Evolutionary conservation across 192 early-diverging fungal genomes (phyloP).

Genomic region (Mortierella alpina): DNA sequence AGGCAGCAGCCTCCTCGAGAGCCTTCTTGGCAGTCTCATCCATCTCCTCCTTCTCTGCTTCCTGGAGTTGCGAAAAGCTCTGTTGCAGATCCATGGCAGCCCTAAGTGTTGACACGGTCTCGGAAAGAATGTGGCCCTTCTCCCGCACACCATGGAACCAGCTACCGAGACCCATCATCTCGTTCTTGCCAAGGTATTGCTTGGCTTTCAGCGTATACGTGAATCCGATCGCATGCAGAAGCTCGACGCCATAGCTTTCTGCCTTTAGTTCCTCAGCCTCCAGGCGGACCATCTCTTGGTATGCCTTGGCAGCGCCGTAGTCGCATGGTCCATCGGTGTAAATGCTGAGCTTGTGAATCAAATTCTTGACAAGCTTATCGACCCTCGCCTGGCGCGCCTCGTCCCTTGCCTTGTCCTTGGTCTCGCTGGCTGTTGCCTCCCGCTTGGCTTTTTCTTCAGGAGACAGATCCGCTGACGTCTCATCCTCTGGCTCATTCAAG

Average conservation of each 20-base stretch:
- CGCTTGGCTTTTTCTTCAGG: conserved; percentile 69
- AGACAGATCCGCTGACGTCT: conserved; percentile 48
- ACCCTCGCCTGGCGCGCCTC: conserved; percentile 71
- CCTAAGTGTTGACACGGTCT: conserved; percentile 91
- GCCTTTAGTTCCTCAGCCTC: conserved; percentile 91
- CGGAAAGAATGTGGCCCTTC: conserved; percentile 90
- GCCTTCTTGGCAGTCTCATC: conserved; percentile 72
- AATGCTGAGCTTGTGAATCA: conserved; percentile 80
- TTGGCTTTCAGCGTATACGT: conserved; percentile 91
- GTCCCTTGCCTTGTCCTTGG: conserved; percentile 70
- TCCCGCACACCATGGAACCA: conserved; percentile 82
- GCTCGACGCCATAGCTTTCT: conserved; percentile 93
- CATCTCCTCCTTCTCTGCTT: conserved; percentile 88
- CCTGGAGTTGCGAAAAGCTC: conserved; percentile 88
- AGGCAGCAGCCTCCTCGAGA: conserved; percentile 76
- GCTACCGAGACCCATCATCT: conserved; percentile 78
- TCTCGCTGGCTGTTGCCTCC: conserved; percentile 65
- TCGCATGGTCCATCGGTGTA: conserved; percentile 74
- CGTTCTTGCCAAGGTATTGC: conserved; percentile 78
- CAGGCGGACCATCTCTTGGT: conserved; percentile 72
- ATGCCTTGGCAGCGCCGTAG: conserved; percentile 68
- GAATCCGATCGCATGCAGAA: conserved; percentile 93
- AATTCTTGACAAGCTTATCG: conserved; percentile 74
- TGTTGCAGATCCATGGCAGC: conserved; percentile 94
- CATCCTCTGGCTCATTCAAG: conserved; percentile 71